Base-by-base conservation (phyloP, 1,284 basidiomycete species). In the Melampsora americana region DNA sequence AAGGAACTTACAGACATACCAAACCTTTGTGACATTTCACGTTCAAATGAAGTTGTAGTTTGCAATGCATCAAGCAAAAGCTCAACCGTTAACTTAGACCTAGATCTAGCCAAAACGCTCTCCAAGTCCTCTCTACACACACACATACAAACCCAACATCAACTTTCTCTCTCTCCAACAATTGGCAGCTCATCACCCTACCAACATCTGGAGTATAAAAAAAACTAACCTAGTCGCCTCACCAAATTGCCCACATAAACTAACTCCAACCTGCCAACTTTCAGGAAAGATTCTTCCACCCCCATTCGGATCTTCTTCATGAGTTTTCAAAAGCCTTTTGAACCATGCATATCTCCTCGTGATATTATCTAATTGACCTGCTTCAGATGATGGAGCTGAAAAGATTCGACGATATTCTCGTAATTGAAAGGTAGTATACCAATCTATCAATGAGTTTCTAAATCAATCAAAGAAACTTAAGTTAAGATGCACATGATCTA, bases 321-420 rank as follows among this genome's bases (percentile, higher is more conserved):
- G 92, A 7, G 88, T 89, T 79, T 91, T 89, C 46, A 99, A 84
- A n/a, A 95, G 84, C n/a, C 95, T 87, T 28, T 91, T 86, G 84
- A 98, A 98, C 93, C 95, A 99, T 1, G 95, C 92, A 80, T 94
- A 99, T 50, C 96, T 88, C 20, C 95, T 86, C 0, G 92, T 89
- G 5, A 98, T 87, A 79, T 99, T 99, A 84, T 99, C 96, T 61
- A 99, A 86, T 82, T 97, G 93, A 0, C 95, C 96, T 0, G 96
- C 88, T 84, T 97, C 94, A 80, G 95, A 93, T 0, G 89, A 89
- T 2, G 90, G 87, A 77, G 92, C 66, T 16, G 82, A 89, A 84
- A 99, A 99, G 81, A 99, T 95, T 20, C 95, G 90, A 14, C 95
- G 89, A 82, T 99, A 99, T 83, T 99, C 96, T 81, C 93, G 92